These are phyloP conservation scores for Pyrenophora teres DNA, from an alignment of 2,329 filamentous ascomycete species.

Conservation along the genomic window DNA sequence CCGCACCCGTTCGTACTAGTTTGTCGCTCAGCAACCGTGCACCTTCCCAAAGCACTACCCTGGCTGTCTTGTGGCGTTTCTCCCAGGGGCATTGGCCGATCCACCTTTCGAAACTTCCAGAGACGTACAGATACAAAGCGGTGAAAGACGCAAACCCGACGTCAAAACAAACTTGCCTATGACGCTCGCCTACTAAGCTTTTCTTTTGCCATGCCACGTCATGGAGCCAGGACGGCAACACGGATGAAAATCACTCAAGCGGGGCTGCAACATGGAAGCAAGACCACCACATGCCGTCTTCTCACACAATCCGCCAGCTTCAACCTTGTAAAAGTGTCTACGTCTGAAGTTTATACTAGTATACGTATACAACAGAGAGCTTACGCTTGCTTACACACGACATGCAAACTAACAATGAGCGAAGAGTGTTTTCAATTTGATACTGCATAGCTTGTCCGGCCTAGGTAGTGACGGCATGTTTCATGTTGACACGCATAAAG, in stretches of 20 bases:
- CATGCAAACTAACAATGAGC: too few relatives aligned
- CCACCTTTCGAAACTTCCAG: constrained; percentile 10
- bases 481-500: too few relatives aligned
- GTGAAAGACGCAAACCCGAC: not conserved
- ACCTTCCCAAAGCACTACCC: constrained; percentile 12
- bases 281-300: not conserved
- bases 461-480: not conserved
- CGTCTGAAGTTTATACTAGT: too few relatives aligned
- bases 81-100: constrained; percentile 7
- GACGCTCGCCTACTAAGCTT: not conserved
- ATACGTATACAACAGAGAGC: too few relatives aligned
- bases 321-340: not conserved
- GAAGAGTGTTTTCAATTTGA: too few relatives aligned
- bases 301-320: too few relatives aligned
- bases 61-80: constrained; percentile 7
- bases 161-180: not conserved
- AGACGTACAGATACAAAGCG: not conserved
- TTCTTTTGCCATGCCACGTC: constrained; percentile 2
- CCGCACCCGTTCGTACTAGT: constrained; percentile 13
- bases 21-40: constrained; percentile 20
- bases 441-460: not conserved
- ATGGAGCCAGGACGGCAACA: constrained; percentile 2
- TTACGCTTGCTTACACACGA: too few relatives aligned
- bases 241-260: constrained; percentile 5
- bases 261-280: not conserved